A percentile compares a stretch with the other conserved stretches of the same genome.
phyloP scores from a whole-genome alignment of 148 eudicot species.

The Persicaria maculosa region DNA sequence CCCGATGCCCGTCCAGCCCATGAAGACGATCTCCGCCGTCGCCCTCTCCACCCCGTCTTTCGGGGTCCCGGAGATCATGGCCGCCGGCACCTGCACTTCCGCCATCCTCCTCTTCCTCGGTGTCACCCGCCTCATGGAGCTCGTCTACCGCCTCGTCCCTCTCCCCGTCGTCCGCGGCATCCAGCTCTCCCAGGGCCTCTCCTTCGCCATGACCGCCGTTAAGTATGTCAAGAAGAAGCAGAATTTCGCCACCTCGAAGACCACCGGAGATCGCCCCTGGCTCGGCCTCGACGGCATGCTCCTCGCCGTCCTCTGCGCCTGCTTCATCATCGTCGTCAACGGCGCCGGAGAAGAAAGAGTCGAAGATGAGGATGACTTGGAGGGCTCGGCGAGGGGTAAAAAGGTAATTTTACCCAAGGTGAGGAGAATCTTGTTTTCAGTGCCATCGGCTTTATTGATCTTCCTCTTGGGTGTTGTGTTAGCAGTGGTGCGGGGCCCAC shows the following conservation, averaged over 20 bases:
- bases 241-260: slow-evolving; percentile 57
- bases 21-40: slow-evolving; percentile 81
- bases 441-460: slow-evolving; percentile 72
- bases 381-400: slow-evolving; percentile 5
- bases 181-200: slow-evolving; percentile 74
- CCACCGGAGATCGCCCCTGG: slow-evolving; percentile 54
- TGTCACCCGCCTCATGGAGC: slow-evolving; percentile 60
- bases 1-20: slow-evolving; percentile 93
- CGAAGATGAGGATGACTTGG: neutral
- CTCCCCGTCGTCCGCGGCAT: slow-evolving; percentile 77
- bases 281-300: slow-evolving; percentile 73
- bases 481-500: slow-evolving; percentile 50
- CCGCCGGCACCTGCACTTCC: slow-evolving; percentile 70
- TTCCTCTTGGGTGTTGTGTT: slow-evolving; percentile 57
- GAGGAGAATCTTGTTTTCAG: slow-evolving; percentile 36
- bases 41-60: slow-evolving; percentile 56
- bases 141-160: slow-evolving; percentile 59
- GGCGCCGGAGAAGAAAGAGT: slow-evolving; percentile 67
- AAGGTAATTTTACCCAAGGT: slow-evolving; percentile 3
- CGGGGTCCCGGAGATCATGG: slow-evolving; percentile 67
- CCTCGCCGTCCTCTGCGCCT: slow-evolving; percentile 60
- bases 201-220: slow-evolving; percentile 73
- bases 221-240: slow-evolving; percentile 63
- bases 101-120: slow-evolving; percentile 55
- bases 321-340: slow-evolving; percentile 55